Evolutionary conservation across 768 basidiomycete genomes (phyloP), one percentile per base, ranked within the genome.

Genomic region (Amanita fuliginea): DNA sequence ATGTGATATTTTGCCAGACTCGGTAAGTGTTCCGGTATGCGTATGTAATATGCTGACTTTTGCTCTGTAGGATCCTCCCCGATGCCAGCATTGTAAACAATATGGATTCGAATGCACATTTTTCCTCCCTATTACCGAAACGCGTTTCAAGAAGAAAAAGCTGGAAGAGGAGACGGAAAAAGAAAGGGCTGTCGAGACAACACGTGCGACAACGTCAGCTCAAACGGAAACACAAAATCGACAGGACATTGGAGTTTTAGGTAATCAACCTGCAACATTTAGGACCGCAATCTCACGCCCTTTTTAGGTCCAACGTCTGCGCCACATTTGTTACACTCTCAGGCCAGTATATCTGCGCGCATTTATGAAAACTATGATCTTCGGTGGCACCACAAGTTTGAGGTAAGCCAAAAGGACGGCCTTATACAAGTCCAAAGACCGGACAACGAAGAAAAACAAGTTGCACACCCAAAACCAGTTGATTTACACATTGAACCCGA

Each of bases 51-150:
- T 28, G 9, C 30, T 49, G n/a, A 51, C 45, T 41, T 42, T 45
- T 51, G 44, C 10, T 34, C 19, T 34, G 9, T 44, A 72, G 57
- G 85, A 90, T 2, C 86, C 87, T 0, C 81, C 86, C 14, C 60
- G 86, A 43, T 97, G 93, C 61, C 86, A 92, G 57, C 94, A 97
- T 64, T 98, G 95, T 76, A 88, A 90, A 60, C 89, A 92, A 61
- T 91, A 92, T 59, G 77, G 79, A 39, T 89, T 93, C 56, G 91
- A 95, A 55, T 96, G 95, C 64, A 96, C 94, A 4, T 96, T 94
- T 68, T 95, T 96, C 73, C 80, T 98, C 10, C 96, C 96, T 35
- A 99, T 99, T 57, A 91, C 95, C 8, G 96, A 98, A 65, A 99
- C 96, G 0, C 83, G 96, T 16, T 99, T 97, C 76, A 97, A 97